Percentiles rank a stretch among this genome's conserved stretches.
Evolutionary conservation across 2,329 filamentous ascomycete genomes (phyloP).

Genomic region (Penicillium sp.): DNA sequence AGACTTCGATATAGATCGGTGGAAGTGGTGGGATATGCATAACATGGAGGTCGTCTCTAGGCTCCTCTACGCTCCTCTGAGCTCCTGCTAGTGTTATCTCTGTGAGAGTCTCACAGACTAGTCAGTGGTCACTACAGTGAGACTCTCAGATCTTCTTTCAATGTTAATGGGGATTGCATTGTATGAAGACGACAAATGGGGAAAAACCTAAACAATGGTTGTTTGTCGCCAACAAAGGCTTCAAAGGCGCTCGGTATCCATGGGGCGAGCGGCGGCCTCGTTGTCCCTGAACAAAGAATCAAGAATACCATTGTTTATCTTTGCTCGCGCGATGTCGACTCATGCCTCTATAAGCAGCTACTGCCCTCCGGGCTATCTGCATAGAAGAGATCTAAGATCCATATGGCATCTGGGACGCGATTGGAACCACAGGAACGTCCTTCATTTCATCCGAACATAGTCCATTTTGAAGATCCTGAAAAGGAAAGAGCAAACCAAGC

Average conservation of each 20-base stretch:
- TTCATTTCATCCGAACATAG: background rate
- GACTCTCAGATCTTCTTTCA: too few relatives aligned
- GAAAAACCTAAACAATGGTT: too few relatives aligned
- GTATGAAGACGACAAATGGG: background rate
- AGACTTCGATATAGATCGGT: background rate
- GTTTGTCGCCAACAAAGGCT: background rate
- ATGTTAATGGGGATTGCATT: too few relatives aligned
- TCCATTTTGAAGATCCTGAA: background rate
- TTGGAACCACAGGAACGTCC: background rate
- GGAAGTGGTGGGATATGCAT: background rate
- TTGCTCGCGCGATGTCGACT: background rate
- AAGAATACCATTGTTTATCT: constrained; percentile 1
- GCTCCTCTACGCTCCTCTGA: too few relatives aligned
- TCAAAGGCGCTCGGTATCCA: background rate
- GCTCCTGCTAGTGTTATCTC: background rate
- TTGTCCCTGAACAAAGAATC: background rate
- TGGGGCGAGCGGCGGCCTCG: background rate
- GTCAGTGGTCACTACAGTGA: too few relatives aligned
- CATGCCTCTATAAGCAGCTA: background rate
- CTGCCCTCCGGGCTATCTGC: background rate
- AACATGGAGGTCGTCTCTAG: background rate
- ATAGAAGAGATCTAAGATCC: too few relatives aligned
- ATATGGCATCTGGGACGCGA: too few relatives aligned
- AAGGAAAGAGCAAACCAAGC: background rate
- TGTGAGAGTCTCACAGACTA: too few relatives aligned